Evolutionary conservation across 83 land plant species (phyloP).

Genomic region (Isoetes engelmannii): DNA sequence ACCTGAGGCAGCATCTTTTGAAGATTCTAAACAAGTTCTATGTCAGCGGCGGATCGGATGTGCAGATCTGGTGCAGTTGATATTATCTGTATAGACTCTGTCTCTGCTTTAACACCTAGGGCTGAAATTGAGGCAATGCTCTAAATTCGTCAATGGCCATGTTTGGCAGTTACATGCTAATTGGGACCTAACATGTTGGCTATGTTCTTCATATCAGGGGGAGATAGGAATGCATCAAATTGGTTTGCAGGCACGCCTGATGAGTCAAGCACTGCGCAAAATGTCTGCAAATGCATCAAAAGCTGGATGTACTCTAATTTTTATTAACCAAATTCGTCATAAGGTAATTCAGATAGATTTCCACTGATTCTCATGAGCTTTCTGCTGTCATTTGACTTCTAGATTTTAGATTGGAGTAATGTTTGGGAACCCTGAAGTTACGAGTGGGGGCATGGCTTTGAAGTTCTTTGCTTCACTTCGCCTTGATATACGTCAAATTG

Average conservation of each 20-base stretch:
- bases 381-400: background rate
- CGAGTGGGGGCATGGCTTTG: conserved; percentile 94
- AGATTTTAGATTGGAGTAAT: conserved; percentile 68
- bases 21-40: background rate
- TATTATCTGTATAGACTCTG: conserved; percentile 90
- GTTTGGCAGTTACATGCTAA: background rate
- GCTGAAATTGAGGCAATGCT: conserved; percentile 86
- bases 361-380: background rate
- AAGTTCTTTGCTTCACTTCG: conserved; percentile 96
- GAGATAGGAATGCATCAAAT: conserved; percentile 99
- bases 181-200: background rate
- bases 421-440: conserved; percentile 96
- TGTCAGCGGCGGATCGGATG: conserved; percentile 93
- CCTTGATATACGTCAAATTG: conserved; percentile 77
- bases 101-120: conserved; percentile 89
- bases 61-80: conserved; percentile 97
- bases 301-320: conserved; percentile 92
- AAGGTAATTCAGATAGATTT: conserved; percentile 47
- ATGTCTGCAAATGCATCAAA: conserved; percentile 98
- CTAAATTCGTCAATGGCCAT: background rate
- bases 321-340: conserved; percentile 86
- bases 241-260: conserved; percentile 92
- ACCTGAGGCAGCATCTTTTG: too few relatives aligned
- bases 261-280: conserved; percentile 97
- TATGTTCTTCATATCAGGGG: conserved; percentile 43